These are phyloP conservation scores for Kernera saxatilis DNA, from an alignment of 345 rosid genomes.

Conservation along the genomic window DNA sequence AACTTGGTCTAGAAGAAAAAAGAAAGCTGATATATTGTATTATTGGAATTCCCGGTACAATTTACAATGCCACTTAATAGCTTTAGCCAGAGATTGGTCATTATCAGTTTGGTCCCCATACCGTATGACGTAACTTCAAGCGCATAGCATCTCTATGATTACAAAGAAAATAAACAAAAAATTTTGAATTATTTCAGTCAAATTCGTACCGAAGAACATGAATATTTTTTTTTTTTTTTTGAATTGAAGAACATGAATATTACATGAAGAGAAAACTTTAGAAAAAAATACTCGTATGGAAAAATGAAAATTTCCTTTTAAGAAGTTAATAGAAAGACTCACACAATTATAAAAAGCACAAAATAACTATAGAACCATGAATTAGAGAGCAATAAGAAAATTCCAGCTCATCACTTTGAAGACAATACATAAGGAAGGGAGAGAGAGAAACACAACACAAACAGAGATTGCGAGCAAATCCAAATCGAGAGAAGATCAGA, in stretches of 20 bases:
- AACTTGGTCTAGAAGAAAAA: background rate
- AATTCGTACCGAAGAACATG: background rate
- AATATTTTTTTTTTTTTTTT: background rate
- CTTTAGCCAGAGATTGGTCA: background rate
- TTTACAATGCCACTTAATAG: background rate
- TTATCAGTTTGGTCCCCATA: background rate
- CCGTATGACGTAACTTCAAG: background rate
- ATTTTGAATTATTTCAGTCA: slow-evolving; percentile 4
- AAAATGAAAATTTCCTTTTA: background rate
- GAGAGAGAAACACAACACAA: background rate
- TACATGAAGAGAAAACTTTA: background rate
- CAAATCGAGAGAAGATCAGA: background rate
- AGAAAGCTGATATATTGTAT: background rate
- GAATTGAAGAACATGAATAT: background rate
- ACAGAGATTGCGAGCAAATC: background rate
- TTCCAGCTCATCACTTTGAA: background rate
- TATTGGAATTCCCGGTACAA: background rate
- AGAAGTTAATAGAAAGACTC: too few species aligned
- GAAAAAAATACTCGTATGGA: background rate
- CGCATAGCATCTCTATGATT: background rate
- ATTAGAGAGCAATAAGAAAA: background rate
- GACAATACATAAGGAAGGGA: background rate
- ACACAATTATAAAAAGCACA: too few species aligned
- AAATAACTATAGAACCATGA: background rate
- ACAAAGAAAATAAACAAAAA: background rate